A percentile compares a stretch with the other conserved stretches of the same genome.
phyloP scores from a whole-genome alignment of 805 yeast genomes.

The Candida fluviatilis region DNA sequence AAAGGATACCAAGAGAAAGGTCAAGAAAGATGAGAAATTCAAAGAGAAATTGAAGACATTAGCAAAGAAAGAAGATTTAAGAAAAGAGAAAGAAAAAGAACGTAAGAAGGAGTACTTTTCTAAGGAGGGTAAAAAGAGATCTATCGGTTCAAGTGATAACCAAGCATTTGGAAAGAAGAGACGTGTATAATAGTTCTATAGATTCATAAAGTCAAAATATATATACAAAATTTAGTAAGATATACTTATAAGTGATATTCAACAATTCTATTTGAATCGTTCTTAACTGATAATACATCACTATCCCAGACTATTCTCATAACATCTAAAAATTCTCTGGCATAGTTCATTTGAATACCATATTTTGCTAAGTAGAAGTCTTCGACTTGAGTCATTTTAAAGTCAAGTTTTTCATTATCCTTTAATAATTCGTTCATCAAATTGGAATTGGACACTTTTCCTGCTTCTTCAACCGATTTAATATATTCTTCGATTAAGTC shows the following conservation, averaged over 20 bases:
- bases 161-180: conserved; percentile 33
- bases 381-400: conserved; percentile 38
- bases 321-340: conserved; percentile 76
- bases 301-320: conserved; percentile 65
- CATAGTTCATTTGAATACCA: conserved; percentile 59
- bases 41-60: conserved; percentile 69
- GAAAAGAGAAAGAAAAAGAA: conserved; percentile 72
- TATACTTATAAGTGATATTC: conserved; percentile 24
- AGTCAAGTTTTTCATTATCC: conserved; percentile 30
- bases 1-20: conserved; percentile 72
- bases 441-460: conserved; percentile 12
- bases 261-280: conserved; percentile 22
- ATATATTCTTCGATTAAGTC: conserved; percentile 61
- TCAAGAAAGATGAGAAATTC: conserved; percentile 72
- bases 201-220: conserved; percentile 1
- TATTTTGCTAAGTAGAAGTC: conserved; percentile 47
- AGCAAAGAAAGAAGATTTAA: conserved; percentile 68
- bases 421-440: conserved; percentile 31
- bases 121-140: conserved; percentile 63
- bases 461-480: conserved; percentile 29
- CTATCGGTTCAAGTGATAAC: conserved; percentile 29
- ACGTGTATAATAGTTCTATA: conserved; percentile 15
- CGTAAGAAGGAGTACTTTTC: conserved; percentile 85
- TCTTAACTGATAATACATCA: conserved; percentile 29
- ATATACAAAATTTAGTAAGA: neutral